Evolutionary conservation across 2,329 filamentous ascomycete genomes (phyloP).

Genomic region (Venturia effusa): DNA sequence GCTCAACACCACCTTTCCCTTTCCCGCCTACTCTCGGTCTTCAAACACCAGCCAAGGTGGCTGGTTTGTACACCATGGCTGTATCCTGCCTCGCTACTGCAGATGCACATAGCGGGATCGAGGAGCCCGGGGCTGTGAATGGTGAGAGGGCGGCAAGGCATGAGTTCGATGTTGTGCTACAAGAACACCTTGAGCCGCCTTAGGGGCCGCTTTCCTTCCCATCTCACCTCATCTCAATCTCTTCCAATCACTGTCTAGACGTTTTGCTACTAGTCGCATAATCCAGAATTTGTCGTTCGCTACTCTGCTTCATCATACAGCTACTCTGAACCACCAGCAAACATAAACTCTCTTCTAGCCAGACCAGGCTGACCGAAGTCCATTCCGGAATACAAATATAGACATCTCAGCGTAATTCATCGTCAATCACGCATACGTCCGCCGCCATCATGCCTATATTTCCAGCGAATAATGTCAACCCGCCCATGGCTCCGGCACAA

Average conservation of each 20-base stretch:
- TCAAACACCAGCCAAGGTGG: background rate
- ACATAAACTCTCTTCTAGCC: background rate
- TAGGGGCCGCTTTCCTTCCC: background rate
- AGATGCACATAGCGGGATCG: background rate
- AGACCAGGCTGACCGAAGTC: background rate
- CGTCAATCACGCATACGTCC: background rate
- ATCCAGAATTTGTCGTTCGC: background rate
- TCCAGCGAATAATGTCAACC: background rate
- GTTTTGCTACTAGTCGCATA: background rate
- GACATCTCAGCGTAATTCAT: background rate
- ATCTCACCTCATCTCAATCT: background rate
- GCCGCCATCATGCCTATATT: background rate
- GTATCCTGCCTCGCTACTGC: slow-evolving; percentile 1
- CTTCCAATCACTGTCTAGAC: background rate
- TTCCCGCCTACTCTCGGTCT: background rate
- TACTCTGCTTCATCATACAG: background rate
- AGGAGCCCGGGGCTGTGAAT: background rate
- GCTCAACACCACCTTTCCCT: background rate
- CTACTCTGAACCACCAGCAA: background rate
- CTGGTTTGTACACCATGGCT: slow-evolving; percentile 1
- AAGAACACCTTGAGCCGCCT: background rate
- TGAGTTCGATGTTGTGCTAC: background rate
- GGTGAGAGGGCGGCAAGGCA: background rate
- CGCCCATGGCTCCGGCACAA: slow-evolving; percentile 1
- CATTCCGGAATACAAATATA: background rate